phyloP scores from a whole-genome alignment of 305 asterid genomes.

The Galium porrigens region DNA sequence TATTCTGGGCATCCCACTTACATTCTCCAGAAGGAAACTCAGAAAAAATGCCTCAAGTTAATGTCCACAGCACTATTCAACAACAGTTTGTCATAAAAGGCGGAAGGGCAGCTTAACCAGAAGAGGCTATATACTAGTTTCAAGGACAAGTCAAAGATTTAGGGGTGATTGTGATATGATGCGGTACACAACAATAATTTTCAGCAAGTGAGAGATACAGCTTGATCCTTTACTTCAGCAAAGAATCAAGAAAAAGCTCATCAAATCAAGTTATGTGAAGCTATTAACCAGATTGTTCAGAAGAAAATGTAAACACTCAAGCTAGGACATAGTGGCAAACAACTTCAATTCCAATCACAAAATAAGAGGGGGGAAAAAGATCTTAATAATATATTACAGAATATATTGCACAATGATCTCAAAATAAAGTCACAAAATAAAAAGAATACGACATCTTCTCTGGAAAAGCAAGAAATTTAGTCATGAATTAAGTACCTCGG shows the following conservation, averaged over 20 bases:
- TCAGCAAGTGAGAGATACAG: not conserved
- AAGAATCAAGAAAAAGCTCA: not conserved
- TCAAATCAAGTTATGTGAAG: not conserved
- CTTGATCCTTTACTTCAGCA: not conserved
- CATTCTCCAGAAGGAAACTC: not conserved
- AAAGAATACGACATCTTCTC: not conserved
- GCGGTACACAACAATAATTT: not conserved
- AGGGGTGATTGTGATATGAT: not conserved
- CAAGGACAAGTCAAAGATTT: not conserved
- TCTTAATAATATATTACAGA: not conserved
- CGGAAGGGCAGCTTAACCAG: not conserved
- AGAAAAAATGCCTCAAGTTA: not conserved
- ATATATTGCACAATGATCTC: not conserved
- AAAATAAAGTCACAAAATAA: conserved; percentile 1
- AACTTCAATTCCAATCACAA: not conserved
- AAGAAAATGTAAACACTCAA: not conserved
- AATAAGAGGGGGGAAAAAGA: not conserved
- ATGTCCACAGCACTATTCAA: not conserved
- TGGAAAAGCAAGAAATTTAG: conserved; percentile 6
- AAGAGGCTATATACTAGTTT: not conserved
- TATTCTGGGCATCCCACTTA: not conserved
- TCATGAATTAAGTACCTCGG: conserved; percentile 39
- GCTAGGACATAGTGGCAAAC: not conserved
- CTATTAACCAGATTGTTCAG: not conserved
- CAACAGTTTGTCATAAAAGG: not conserved